Percentiles rank a stretch among this genome's conserved stretches.
These are phyloP conservation scores for Pyrrhoderma lamaoense DNA, from an alignment of 1,284 basidiomycete genomes.

Conservation along the genomic window DNA sequence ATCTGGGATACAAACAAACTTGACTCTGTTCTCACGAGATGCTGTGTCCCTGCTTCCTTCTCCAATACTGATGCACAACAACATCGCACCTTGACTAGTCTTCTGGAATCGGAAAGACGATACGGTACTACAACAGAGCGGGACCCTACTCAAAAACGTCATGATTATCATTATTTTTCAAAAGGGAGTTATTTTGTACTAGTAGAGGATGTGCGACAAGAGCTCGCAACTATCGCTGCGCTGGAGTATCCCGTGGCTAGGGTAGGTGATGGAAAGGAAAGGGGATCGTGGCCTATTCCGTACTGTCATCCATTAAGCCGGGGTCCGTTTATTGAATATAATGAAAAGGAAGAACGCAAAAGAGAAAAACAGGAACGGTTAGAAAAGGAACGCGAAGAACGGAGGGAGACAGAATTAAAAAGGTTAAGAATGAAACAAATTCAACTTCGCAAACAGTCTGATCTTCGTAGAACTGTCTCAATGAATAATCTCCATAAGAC, in stretches of 20 bases:
- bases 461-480: conserved; percentile 70
- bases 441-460: conserved; percentile 39
- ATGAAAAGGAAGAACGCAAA: conserved; percentile 60
- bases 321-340: conserved; percentile 66
- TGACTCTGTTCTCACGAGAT: conserved; percentile 64
- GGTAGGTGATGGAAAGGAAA: conserved; percentile 42
- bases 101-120: conserved; percentile 83
- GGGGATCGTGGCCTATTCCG: conserved; percentile 60
- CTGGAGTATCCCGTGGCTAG: conserved; percentile 56
- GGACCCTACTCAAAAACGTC: conserved; percentile 80
- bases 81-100: conserved; percentile 42
- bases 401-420: conserved; percentile 31
- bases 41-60: conserved; percentile 34
- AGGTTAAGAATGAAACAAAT: conserved; percentile 33
- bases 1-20: conserved; percentile 79
- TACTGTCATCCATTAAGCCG: conserved; percentile 64
- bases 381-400: conserved; percentile 43
- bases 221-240: conserved; percentile 63
- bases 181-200: conserved; percentile 77
- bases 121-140: conserved; percentile 84
- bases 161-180: conserved; percentile 87
- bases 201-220: conserved; percentile 83
- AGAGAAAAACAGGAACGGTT: conserved; percentile 50
- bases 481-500: conserved; percentile 67
- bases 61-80: conserved; percentile 9